Evolutionary conservation across 2,329 filamentous ascomycete species (phyloP).

Genomic region (Microcyclospora pomicola): DNA sequence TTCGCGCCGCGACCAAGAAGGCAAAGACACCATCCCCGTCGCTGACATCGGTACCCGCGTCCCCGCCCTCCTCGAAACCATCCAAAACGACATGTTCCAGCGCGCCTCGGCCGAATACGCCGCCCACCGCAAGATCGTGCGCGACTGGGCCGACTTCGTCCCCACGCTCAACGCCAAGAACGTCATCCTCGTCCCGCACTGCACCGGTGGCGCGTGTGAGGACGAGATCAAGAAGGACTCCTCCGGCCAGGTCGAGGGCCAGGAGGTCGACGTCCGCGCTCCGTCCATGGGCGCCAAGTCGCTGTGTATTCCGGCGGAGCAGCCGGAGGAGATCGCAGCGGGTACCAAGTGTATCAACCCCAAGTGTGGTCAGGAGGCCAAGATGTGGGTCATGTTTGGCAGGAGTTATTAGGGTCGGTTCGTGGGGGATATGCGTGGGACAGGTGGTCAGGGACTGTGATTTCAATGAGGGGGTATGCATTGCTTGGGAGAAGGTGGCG

Average conservation of each 20-base stretch:
- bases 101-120: conserved; percentile 68
- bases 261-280: conserved; percentile 55
- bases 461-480: too few relatives aligned
- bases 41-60: conserved; percentile 59
- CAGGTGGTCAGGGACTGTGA: too few relatives aligned
- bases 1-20: conserved; percentile 67
- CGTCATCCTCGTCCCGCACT: conserved; percentile 82
- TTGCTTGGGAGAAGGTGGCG: too few relatives aligned
- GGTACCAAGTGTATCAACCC: conserved; percentile 89
- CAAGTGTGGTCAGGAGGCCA: conserved; percentile 60
- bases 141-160: conserved; percentile 79
- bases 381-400: conserved; percentile 89
- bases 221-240: conserved; percentile 91
- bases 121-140: conserved; percentile 66
- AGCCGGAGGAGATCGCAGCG: conserved; percentile 58
- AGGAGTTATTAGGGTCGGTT: conserved; percentile 26
- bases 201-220: conserved; percentile 71
- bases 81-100: conserved; percentile 68
- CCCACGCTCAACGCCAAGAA: conserved; percentile 87
- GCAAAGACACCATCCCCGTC: conserved; percentile 69
- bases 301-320: conserved; percentile 69
- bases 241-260: conserved; percentile 52
- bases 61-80: conserved; percentile 71
- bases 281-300: conserved; percentile 66
- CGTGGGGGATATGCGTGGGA: too few relatives aligned